Evolutionary conservation across 2,329 filamentous ascomycete species (phyloP).

Genomic region (Arthrobotrys pseudoclavata): DNA sequence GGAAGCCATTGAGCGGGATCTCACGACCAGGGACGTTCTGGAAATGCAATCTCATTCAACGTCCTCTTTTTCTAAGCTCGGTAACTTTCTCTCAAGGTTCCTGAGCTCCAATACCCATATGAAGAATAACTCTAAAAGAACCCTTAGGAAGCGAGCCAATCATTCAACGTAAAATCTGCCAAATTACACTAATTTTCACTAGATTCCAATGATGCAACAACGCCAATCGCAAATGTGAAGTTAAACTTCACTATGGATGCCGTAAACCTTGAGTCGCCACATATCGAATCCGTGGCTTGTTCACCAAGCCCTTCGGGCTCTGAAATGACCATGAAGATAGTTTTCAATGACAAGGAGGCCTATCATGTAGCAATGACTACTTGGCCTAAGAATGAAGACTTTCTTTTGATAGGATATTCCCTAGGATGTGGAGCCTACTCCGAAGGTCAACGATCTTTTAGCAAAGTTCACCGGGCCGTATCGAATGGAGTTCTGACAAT

Average conservation of each 20-base stretch:
- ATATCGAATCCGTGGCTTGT: conserved; percentile 53
- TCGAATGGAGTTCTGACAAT: conserved; percentile 27
- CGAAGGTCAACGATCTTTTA: conserved; percentile 34
- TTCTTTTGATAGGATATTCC: conserved; percentile 48
- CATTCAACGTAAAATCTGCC: not conserved
- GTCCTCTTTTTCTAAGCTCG: not conserved
- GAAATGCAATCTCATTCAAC: conserved; percentile 14
- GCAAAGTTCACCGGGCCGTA: conserved; percentile 37
- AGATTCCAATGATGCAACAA: conserved; percentile 34
- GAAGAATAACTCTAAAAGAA: conserved; percentile 17
- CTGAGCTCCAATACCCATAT: conserved; percentile 5
- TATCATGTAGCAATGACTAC: conserved; percentile 39
- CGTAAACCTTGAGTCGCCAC: conserved; percentile 47
- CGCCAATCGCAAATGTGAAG: conserved; percentile 50
- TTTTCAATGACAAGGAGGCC: conserved; percentile 39
- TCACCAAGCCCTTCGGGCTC: conserved; percentile 25
- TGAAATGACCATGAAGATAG: conserved; percentile 39
- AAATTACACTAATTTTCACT: conserved; percentile 11
- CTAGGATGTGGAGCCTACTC: conserved; percentile 40
- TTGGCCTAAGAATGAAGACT: conserved; percentile 43
- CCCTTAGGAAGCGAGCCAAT: conserved; percentile 22
- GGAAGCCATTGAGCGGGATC: not conserved
- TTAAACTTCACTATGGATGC: conserved; percentile 51
- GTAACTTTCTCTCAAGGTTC: conserved; percentile 30
- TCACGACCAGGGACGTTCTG: conserved; percentile 16